These are phyloP conservation scores for Xanthoparmelia taractica DNA, from an alignment of 495 filamentous ascomycete genomes.

Conservation along the genomic window DNA sequence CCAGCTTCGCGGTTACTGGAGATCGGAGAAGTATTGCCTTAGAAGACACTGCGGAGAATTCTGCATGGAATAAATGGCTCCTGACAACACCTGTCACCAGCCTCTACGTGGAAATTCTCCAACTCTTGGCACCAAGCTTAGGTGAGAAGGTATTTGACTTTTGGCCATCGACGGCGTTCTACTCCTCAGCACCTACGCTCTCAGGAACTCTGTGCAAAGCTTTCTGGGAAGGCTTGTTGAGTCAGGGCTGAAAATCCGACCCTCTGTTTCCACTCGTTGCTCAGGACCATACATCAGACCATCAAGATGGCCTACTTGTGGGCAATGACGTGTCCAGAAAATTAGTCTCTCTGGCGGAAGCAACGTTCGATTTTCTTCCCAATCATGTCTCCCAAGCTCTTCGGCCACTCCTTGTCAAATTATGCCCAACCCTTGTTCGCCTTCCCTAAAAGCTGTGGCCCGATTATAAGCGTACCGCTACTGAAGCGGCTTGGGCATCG, in stretches of 20 bases:
- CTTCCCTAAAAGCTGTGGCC: no score
- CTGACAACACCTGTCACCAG: conserved; percentile 28
- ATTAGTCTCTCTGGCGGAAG: no score
- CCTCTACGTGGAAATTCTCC: conserved; percentile 33
- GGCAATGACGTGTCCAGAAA: no score
- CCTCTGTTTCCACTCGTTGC: conserved; percentile 20
- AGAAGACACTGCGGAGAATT: conserved; percentile 22
- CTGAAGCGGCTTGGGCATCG: no score
- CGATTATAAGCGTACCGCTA: no score
- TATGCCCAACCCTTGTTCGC: no score
- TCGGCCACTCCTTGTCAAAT: no score
- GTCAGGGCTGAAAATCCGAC: conserved; percentile 4
- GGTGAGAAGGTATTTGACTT: conserved; percentile 28
- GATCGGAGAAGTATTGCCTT: conserved; percentile 31
- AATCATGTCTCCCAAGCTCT: no score
- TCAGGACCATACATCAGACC: background rate
- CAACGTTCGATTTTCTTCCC: no score
- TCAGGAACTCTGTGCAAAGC: conserved; percentile 18
- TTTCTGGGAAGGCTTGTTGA: conserved; percentile 18
- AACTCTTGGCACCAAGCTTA: conserved; percentile 24
- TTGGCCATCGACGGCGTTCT: conserved; percentile 29
- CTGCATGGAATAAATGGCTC: conserved; percentile 38
- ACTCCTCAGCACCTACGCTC: background rate
- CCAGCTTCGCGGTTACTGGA: conserved; percentile 31
- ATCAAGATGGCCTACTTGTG: background rate